Conservation (phyloP, 1,284 basidiomycete species). For the Porodaedalea pini region DNA sequence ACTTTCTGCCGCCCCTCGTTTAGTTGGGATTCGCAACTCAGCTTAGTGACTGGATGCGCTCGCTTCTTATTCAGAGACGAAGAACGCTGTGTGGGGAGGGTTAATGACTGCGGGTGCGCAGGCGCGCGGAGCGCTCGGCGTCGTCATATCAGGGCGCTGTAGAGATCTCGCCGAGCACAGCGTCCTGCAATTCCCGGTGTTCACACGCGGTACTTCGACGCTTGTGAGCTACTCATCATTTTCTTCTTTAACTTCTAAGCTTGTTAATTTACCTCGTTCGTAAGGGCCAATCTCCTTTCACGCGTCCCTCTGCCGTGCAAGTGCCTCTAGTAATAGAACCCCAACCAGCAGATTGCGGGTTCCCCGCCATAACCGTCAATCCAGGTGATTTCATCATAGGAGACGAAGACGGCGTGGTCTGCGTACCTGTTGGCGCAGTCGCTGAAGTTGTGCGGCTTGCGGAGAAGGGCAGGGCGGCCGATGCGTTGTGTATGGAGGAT, state of each 20-base stretch:
- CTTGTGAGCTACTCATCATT: constrained; percentile 34
- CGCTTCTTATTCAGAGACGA: constrained; percentile 48
- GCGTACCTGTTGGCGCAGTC: constrained; percentile 60
- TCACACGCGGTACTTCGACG: constrained; percentile 78
- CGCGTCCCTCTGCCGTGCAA: constrained; percentile 77
- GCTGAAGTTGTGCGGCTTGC: constrained; percentile 62
- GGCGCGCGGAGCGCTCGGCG: constrained; percentile 63
- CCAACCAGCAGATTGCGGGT: constrained; percentile 22
- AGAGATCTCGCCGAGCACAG: constrained; percentile 81
- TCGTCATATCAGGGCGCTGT: constrained; percentile 81
- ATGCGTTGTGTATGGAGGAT: constrained; percentile 74
- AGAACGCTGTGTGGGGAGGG: constrained; percentile 89
- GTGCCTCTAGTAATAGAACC: constrained; percentile 66
- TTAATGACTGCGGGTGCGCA: constrained; percentile 86
- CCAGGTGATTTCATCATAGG: constrained; percentile 85
- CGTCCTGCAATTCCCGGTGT: constrained; percentile 67
- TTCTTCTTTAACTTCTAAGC: too few relatives aligned
- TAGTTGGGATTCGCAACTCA: neutral
- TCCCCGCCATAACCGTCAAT: constrained; percentile 48
- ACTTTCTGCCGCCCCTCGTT: too few relatives aligned
- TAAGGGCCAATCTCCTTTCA: constrained; percentile 82
- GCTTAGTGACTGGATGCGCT: neutral
- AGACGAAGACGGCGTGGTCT: constrained; percentile 89
- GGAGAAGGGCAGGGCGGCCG: constrained; percentile 58
- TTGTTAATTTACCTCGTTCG: neutral